Evolutionary conservation across 192 early-diverging fungal species (phyloP), one percentile per base, ranked within the genome.

Genomic region (Coemansia erecta): DNA sequence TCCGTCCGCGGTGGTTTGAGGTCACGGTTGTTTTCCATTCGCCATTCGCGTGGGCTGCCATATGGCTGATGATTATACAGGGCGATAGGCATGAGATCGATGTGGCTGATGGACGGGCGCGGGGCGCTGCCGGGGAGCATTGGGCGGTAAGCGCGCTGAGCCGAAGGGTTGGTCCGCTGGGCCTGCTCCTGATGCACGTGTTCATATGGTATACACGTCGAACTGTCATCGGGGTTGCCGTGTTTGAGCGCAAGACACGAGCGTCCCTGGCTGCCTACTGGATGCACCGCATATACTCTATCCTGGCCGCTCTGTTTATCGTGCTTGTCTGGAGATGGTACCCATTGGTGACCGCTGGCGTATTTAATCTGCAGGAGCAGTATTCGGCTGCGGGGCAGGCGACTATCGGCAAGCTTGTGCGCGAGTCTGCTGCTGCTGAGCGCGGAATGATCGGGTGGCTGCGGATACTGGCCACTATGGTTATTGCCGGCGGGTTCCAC

Each of bases 181-280:
- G 51, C 3, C 52, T 78, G 28, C 28, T 68, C 17, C 39, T 64
- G 19, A 78, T 78, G 69, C 75, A 78, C 35, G 52, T 65, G 4
- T 78, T 78, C 52, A 63, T 78, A 33, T 78, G 75, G 72, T 80
- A 80, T 48, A 67, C 57, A 52, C 66, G 77, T 9, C 66, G 77
- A 8, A 80, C 77, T 0, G 77, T 73, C 2, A 73, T 80, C 24
- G 77, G 77, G 15, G 45, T 80, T 11, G 58, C 66, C 0, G 77
- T 80, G 35, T 80, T 80, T 58, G 71, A 80, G 55, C 67, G 72
- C 53, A 70, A 61, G 26, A 57, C 63, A 13, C 60, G 72, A 4
- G 72, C 77, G 1, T 63, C 68, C 1, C n/a, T 49, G 15, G 33
- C 51, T 4, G 58, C 58, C 0, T 50, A 77, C 40, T 68, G 71